Conservation (phyloP, 345 rosid species). For the Dipteronia sinensis region DNA sequence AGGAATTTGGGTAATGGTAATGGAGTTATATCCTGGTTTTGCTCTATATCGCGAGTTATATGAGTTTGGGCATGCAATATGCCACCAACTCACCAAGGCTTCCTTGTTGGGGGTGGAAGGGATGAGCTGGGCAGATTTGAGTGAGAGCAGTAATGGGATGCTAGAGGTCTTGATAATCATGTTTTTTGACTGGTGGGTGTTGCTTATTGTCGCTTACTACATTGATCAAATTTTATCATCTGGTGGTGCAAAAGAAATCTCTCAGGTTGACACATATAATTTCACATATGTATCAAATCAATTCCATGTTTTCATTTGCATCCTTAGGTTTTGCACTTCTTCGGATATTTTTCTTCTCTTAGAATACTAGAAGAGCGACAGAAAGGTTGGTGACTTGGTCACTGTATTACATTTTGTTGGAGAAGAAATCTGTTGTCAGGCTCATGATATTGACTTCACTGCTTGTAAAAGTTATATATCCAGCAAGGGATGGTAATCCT, state of each 20-base stretch:
- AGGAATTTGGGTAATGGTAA: conserved; percentile 65
- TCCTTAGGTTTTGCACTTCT: background rate
- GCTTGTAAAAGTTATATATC: conserved; percentile 45
- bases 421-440: too few species aligned
- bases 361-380: too few species aligned
- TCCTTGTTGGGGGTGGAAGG: conserved; percentile 57
- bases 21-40: conserved; percentile 92
- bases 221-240: conserved; percentile 59
- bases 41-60: conserved; percentile 80
- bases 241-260: conserved; percentile 40
- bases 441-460: background rate
- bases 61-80: conserved; percentile 64
- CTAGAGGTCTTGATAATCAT: conserved; percentile 61
- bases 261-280: background rate
- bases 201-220: conserved; percentile 67
- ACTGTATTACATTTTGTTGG: too few species aligned
- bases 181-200: conserved; percentile 65
- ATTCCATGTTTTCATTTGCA: background rate
- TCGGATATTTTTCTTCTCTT: background rate
- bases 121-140: conserved; percentile 70
- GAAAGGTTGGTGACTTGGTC: too few species aligned
- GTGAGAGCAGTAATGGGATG: conserved; percentile 61
- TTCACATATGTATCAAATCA: background rate
- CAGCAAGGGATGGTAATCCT: too few species aligned
- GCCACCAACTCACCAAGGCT: conserved; percentile 35